Base-by-base conservation (phyloP, 768 basidiomycete genomes). In the Roridomyces roridus region DNA sequence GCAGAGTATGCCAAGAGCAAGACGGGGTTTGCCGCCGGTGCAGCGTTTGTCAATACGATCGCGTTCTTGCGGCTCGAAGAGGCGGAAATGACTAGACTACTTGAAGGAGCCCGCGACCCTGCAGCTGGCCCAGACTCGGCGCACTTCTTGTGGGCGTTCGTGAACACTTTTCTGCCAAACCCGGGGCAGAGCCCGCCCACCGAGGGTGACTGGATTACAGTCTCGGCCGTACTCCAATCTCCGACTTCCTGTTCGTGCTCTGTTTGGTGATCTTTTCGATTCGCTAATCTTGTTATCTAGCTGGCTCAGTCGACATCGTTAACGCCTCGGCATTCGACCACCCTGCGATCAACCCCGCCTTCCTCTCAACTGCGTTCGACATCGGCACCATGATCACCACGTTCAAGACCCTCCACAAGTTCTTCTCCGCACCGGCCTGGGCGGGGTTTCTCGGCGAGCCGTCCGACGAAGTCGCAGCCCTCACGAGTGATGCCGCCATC, bases 161-260 rank as follows among this genome's bases (percentile, higher is more conserved):
- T 55, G 49, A 46, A 51, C 25, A 34, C 50, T 11, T 58, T 46
- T 25, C 9, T 31, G 11, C n/a, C 49, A 11, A 58, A 58, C 48
- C 41, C 44, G 14, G 48, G 35, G 21, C 56, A 58, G 28, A 42
- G 31, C 9, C 10, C 44, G 9, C 42, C 51, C 6, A 28, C 49
- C 6, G 34, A 25, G 11, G 56, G 56, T 10, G 35, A 52, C 50
- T 58, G 44, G 49, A 39, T 51, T 21, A 51, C 56, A 6, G 34
- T 51, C 15, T 14, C 41, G 1, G 11, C 46, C 36, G 48, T 51
- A 7, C 26, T 57, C 2, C 47, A 49, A 23, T 50, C 56, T 10
- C 49, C 56, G 15, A 58, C 56, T n/a, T 58, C 56, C 12, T 28
- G 56, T 58, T 17, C 25, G 56, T 36, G n/a, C n/a, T n/a, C n/a